phyloP scores from a whole-genome alignment of 1,284 basidiomycete species.

The Psilocybe mexicana region DNA sequence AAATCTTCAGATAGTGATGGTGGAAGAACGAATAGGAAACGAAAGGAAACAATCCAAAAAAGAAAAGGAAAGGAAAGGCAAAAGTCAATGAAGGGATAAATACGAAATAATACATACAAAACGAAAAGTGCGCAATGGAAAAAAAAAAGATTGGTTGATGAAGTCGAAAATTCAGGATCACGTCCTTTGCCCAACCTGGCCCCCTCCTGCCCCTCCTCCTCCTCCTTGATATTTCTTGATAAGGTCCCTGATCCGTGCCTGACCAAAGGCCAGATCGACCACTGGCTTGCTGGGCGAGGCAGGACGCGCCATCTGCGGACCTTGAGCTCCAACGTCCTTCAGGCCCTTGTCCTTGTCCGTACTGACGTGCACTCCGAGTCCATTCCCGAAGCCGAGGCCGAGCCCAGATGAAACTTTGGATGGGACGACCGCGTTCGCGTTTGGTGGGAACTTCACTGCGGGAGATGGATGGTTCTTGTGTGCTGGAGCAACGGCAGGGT shows the following conservation, averaged over 20 bases:
- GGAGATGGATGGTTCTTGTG: conserved; percentile 3
- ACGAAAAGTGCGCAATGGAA: neutral
- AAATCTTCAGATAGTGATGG: neutral
- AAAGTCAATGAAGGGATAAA: neutral
- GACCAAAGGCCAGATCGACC: conserved; percentile 66
- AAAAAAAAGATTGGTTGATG: conserved; percentile 1
- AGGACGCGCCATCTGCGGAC: conserved; percentile 10
- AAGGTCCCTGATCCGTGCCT: conserved; percentile 70
- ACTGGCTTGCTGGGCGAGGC: conserved; percentile 28
- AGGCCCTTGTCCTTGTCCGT: no score
- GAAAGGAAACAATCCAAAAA: neutral
- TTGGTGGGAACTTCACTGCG: conserved; percentile 11
- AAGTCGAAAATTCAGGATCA: conserved; percentile 1
- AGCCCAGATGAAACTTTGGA: conserved; percentile 12
- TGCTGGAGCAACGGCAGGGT: neutral
- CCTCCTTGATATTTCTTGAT: conserved; percentile 75
- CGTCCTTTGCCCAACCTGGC: conserved; percentile 17
- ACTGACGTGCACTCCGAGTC: no score
- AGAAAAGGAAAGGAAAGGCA: neutral
- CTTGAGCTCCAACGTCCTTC: no score
- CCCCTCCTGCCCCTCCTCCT: no score
- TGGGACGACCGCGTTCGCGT: conserved; percentile 6
- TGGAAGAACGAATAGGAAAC: neutral
- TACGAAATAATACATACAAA: conserved; percentile 3
- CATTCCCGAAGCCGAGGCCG: no score